Evolutionary conservation across 495 filamentous ascomycete species (phyloP), one percentile per base, ranked within the genome.

Genomic region (Neurospora sp.): DNA sequence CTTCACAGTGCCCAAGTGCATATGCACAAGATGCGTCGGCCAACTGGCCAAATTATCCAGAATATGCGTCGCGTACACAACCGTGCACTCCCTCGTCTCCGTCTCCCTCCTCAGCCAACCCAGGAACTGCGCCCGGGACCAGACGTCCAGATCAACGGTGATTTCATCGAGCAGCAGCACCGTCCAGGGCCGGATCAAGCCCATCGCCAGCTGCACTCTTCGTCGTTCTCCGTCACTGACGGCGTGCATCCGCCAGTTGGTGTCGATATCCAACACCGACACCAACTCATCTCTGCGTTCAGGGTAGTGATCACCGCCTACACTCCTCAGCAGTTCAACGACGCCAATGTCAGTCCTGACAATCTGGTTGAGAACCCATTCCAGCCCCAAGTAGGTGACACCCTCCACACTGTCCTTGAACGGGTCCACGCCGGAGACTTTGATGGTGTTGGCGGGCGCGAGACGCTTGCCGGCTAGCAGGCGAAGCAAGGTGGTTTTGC

Each of bases 321-420:
- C 92, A 14, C 91, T 94, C 41, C 87, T 82, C 23, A 99, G 88
- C 8, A 99, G 89, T 54, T 94, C 94, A 4, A 87, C 88, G 4
- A 99, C 94, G 48, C 92, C 93, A 74, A 99, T 97, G 82, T 99
- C 96, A 18, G 92, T 96, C 39, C 96, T 90, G 42, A 98, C 96
- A 77, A 98, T 96, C 41, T 90, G 91, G 84, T 98, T 98, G n/a
- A 98, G 89, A 14, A 98, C 96, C 96, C 96, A 99, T 84, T 99
- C 96, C 0, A 96, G 88, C 1, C 96, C 96, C 7, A 99, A 91
- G 81, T 99, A 99, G 69, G 94, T 97, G 37, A 99, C 95, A 69
- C 94, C 96, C 82, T 96, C 92, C 0, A 97, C 87, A 12, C 89
- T 89, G 31, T 92, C 87, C 77, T 91, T 91, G 88, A 99, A 98